Percentiles rank a stretch among this genome's conserved stretches.
Evolutionary conservation across 345 rosid species (phyloP).

Genomic region (Kernera saxatilis): DNA sequence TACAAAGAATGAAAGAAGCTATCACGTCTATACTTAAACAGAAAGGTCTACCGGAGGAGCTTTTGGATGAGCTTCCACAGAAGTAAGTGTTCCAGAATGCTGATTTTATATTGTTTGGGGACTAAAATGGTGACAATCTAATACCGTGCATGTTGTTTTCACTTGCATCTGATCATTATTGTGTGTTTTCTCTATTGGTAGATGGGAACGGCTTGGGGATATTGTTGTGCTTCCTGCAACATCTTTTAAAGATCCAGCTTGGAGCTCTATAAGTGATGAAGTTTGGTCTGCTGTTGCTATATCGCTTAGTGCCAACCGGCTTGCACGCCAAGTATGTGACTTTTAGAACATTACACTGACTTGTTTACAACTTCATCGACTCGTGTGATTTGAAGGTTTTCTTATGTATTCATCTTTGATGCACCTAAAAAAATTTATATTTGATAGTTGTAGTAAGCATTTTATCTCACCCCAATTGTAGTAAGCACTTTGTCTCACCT

Average conservation of each 20-base stretch:
- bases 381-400: neutral
- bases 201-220: slow-evolving; percentile 93
- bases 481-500: neutral
- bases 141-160: too few species aligned
- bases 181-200: slow-evolving; percentile 24
- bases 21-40: slow-evolving; percentile 42
- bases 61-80: slow-evolving; percentile 63
- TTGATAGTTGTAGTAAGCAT: neutral
- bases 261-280: slow-evolving; percentile 63
- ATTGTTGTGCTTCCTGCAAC: slow-evolving; percentile 76
- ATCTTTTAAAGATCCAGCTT: slow-evolving; percentile 69
- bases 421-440: neutral
- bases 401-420: neutral
- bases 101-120: neutral
- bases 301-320: slow-evolving; percentile 56
- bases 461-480: neutral
- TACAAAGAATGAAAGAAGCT: slow-evolving; percentile 55
- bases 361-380: neutral
- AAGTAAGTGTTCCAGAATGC: slow-evolving; percentile 43
- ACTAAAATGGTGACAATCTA: too few species aligned
- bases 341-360: neutral
- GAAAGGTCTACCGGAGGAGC: slow-evolving; percentile 48
- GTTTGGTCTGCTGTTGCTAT: slow-evolving; percentile 70
- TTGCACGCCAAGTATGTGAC: slow-evolving; percentile 72
- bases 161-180: slow-evolving; percentile 1